Conservation (phyloP, 495 filamentous ascomycete species). For the Xylaria bambusicola region DNA sequence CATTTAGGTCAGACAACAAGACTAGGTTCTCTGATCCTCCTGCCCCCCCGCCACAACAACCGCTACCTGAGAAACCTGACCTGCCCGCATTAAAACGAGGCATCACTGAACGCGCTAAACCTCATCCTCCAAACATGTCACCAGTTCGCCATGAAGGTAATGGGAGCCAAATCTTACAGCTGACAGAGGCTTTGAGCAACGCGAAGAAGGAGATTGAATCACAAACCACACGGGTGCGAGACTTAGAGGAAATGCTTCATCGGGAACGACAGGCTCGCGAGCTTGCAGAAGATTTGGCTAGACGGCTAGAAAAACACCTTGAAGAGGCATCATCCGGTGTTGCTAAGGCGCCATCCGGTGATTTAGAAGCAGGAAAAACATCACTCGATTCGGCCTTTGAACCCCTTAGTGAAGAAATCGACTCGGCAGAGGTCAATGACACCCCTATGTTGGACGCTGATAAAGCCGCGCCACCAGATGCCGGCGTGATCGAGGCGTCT, state of each 20-base stretch:
- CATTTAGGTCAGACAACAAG: conserved; percentile 60
- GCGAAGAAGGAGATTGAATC: conserved; percentile 81
- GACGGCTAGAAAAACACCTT: conserved; percentile 57
- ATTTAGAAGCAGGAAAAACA: conserved; percentile 34
- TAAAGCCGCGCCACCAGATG: conserved; percentile 39
- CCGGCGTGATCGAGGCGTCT: conserved; percentile 45
- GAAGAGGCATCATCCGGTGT: conserved; percentile 40
- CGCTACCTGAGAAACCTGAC: conserved; percentile 87
- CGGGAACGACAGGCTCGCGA: conserved; percentile 81
- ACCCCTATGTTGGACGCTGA: conserved; percentile 22
- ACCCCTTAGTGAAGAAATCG: conserved; percentile 36
- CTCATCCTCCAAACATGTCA: conserved; percentile 52
- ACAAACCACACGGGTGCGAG: conserved; percentile 74
- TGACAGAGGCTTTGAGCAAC: conserved; percentile 78
- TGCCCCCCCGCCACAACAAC: conserved; percentile 87
- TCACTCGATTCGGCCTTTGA: conserved; percentile 42
- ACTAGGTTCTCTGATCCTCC: conserved; percentile 84
- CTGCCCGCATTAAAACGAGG: conserved; percentile 65
- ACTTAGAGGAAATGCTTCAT: conserved; percentile 75
- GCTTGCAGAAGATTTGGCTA: conserved; percentile 77
- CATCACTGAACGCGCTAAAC: conserved; percentile 72
- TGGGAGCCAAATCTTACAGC: conserved; percentile 70
- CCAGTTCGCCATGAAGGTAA: conserved; percentile 64
- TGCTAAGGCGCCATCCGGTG: conserved; percentile 30
- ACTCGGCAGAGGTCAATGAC: not conserved